Percentiles rank a stretch among this genome's conserved stretches.
phyloP scores from a whole-genome alignment of 2,329 filamentous ascomycete species.

The Fusarium brevicatenulatum region DNA sequence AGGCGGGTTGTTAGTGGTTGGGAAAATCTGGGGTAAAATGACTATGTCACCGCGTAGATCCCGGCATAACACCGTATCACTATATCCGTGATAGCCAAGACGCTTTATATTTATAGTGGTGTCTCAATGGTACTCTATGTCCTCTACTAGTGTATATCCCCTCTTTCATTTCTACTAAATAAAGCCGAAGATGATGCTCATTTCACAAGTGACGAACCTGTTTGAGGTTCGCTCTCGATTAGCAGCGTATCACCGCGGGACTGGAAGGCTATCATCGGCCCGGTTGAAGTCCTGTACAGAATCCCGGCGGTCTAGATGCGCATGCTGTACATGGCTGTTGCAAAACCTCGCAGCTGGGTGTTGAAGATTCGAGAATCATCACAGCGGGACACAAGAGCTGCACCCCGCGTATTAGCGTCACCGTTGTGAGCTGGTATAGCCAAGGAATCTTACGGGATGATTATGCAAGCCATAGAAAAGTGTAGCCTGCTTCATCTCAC shows the following conservation, averaged over 20 bases:
- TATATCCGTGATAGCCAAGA: slow-evolving; percentile 14
- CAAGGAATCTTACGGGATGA: slow-evolving; percentile 40
- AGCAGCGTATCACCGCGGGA: slow-evolving; percentile 56
- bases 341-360: slow-evolving; percentile 70
- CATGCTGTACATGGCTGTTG: slow-evolving; percentile 61
- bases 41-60: neutral
- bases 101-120: slow-evolving; percentile 24
- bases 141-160: slow-evolving; percentile 7
- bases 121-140: neutral
- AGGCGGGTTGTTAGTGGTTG: neutral
- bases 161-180: neutral
- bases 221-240: neutral
- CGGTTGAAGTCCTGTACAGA: slow-evolving; percentile 60
- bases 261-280: slow-evolving; percentile 56
- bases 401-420: slow-evolving; percentile 19
- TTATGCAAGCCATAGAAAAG: slow-evolving; percentile 43
- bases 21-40: slow-evolving; percentile 15
- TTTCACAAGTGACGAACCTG: neutral
- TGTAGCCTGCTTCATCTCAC: neutral
- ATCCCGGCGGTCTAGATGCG: slow-evolving; percentile 59
- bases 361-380: slow-evolving; percentile 68
- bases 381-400: slow-evolving; percentile 58
- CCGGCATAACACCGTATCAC: slow-evolving; percentile 8
- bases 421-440: neutral
- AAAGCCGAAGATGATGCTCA: neutral